These are phyloP conservation scores for Neurospora terricola DNA, from an alignment of 495 filamentous ascomycete genomes.

Conservation along the genomic window DNA sequence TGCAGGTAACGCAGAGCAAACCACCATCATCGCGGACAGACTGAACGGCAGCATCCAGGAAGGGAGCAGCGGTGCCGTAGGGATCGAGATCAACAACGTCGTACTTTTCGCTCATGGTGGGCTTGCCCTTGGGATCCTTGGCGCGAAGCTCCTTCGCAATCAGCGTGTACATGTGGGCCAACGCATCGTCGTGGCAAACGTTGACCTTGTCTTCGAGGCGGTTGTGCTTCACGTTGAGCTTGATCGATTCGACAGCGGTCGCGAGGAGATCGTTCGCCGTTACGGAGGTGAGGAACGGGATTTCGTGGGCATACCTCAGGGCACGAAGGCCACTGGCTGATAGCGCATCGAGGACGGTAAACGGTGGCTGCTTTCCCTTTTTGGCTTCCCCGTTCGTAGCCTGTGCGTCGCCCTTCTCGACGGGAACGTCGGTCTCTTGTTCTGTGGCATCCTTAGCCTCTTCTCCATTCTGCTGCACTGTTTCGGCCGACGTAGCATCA, in stretches of 20 bases:
- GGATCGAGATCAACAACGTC: slow-evolving; percentile 96
- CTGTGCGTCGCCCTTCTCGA: slow-evolving; percentile 2
- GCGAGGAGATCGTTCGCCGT: slow-evolving; percentile 83
- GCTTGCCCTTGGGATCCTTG: slow-evolving; percentile 14
- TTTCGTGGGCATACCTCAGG: slow-evolving; percentile 81
- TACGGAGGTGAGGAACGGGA: slow-evolving; percentile 69
- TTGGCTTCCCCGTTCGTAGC: slow-evolving; percentile 13
- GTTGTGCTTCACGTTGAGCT: slow-evolving; percentile 77
- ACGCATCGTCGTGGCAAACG: slow-evolving; percentile 67
- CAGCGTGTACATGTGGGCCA: slow-evolving; percentile 77
- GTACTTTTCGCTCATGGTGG: slow-evolving; percentile 44
- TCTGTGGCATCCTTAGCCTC: slow-evolving; percentile 15
- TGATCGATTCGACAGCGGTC: slow-evolving; percentile 70
- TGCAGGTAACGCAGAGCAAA: slow-evolving; percentile 90
- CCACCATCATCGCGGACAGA: slow-evolving; percentile 73
- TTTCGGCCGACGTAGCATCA: slow-evolving; percentile 2
- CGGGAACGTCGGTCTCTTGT: slow-evolving; percentile 4
- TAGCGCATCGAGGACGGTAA: slow-evolving; percentile 86
- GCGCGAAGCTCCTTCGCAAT: slow-evolving; percentile 32
- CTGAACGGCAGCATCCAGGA: slow-evolving; percentile 83
- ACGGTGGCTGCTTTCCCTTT: slow-evolving; percentile 24
- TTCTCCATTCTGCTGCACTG: slow-evolving; percentile 2
- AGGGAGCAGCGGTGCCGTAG: slow-evolving; percentile 84
- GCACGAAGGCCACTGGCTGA: slow-evolving; percentile 92
- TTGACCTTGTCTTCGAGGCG: slow-evolving; percentile 56